These are phyloP conservation scores for Mycena leptocephala DNA, from an alignment of 768 basidiomycete genomes.

Conservation along the genomic window DNA sequence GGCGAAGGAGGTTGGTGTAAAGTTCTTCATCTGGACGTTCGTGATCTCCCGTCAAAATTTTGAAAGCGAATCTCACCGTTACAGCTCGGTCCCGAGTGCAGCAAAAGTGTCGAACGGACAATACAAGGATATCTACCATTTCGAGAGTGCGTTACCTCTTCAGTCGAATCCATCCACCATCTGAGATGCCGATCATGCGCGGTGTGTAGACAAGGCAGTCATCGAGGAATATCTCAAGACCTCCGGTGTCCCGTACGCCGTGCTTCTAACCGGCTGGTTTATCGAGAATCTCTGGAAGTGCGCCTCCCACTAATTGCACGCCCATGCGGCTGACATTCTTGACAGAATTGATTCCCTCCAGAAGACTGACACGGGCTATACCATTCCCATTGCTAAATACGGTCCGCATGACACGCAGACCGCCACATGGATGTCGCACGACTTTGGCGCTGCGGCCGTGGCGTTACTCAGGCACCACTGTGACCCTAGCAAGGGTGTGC, in stretches of 20 bases:
- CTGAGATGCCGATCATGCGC: not conserved
- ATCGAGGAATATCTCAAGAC: slow-evolving; percentile 31
- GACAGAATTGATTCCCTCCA: slow-evolving; percentile 4
- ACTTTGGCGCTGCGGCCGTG: slow-evolving; percentile 29
- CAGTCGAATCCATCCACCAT: not conserved
- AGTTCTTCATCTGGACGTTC: slow-evolving; percentile 27
- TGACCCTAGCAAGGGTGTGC: slow-evolving; percentile 13
- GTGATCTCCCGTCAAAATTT: too few species aligned
- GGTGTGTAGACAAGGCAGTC: slow-evolving; percentile 25
- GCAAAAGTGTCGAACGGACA: not conserved
- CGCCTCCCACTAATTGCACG: not conserved
- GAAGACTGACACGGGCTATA: slow-evolving; percentile 27
- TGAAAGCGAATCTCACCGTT: too few species aligned
- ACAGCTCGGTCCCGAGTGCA: not conserved
- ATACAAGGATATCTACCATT: not conserved
- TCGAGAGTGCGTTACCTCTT: not conserved
- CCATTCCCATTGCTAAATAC: slow-evolving; percentile 22
- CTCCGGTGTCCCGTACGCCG: slow-evolving; percentile 30
- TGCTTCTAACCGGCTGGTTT: slow-evolving; percentile 30
- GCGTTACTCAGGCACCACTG: slow-evolving; percentile 35
- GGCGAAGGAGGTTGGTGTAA: slow-evolving; percentile 16
- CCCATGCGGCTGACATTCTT: not conserved
- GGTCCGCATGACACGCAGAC: slow-evolving; percentile 12
- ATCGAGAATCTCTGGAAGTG: slow-evolving; percentile 35
- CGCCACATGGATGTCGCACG: slow-evolving; percentile 32